Percentiles rank a stretch among this genome's conserved stretches.
Conservation (phyloP, 352 stramenopile genomes). For the Pythium coloratum region DNA sequence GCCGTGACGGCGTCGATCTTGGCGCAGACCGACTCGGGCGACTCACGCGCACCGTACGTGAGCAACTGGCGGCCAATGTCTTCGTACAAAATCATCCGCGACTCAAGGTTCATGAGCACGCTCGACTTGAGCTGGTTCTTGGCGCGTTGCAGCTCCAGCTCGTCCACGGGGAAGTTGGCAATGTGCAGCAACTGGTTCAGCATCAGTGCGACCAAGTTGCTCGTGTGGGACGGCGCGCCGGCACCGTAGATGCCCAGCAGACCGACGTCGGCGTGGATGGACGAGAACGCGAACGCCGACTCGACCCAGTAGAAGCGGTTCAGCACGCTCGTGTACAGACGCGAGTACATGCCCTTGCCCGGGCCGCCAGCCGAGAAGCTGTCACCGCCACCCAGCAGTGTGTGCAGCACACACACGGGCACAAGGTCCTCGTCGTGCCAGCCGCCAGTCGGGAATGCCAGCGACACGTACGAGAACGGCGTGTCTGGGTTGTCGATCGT, state of each 20-base stretch:
- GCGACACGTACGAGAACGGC: constrained; percentile 88
- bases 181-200: constrained; percentile 93
- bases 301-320: constrained; percentile 99
- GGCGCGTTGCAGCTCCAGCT: constrained; percentile 92
- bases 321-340: constrained; percentile 97
- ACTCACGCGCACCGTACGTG: constrained; percentile 94
- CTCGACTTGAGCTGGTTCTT: constrained; percentile 99
- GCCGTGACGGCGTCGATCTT: constrained; percentile 90
- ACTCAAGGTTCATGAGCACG: constrained; percentile 99
- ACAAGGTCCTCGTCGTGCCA: constrained; percentile 97
- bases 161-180: constrained; percentile 69
- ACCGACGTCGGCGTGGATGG: constrained; percentile 94
- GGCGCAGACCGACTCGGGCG: constrained; percentile 78
- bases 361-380: constrained; percentile 98
- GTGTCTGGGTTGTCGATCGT: constrained; percentile 67
- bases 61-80: constrained; percentile 98
- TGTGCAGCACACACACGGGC: constrained; percentile 96
- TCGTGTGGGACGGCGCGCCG: constrained; percentile 77
- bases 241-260: constrained; percentile 95
- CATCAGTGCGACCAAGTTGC: constrained; percentile 92
- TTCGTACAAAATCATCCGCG: constrained; percentile 97
- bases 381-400: constrained; percentile 95
- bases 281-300: constrained; percentile 96
- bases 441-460: constrained; percentile 96
- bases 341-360: constrained; percentile 99